These are phyloP conservation scores for Lentinus polychrous DNA, from an alignment of 1,284 basidiomycete species.

Conservation along the genomic window DNA sequence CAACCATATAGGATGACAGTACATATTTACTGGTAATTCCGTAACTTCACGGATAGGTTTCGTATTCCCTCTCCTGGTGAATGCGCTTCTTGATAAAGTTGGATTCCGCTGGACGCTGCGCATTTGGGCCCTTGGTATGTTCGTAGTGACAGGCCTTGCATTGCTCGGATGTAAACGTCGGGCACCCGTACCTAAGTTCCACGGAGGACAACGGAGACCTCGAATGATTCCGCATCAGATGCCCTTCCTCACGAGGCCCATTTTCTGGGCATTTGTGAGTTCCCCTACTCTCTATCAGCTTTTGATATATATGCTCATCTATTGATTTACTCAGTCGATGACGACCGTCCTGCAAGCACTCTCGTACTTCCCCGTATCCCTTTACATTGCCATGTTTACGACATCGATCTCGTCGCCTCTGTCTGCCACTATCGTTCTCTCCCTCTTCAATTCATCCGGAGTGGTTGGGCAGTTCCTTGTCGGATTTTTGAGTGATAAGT, in stretches of 20 bases:
- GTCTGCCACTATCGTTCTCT: constrained; percentile 18
- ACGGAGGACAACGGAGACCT: neutral
- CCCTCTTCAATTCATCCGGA: constrained; percentile 22
- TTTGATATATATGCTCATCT: constrained; percentile 9
- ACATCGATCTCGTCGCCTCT: constrained; percentile 19
- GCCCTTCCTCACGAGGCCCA: constrained; percentile 16
- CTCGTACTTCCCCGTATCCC: constrained; percentile 24
- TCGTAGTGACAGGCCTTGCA: constrained; percentile 1
- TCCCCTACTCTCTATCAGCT: constrained; percentile 8
- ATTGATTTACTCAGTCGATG: constrained; percentile 9
- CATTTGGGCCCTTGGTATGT: neutral
- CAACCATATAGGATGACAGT: constrained; percentile 8
- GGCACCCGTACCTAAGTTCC: constrained; percentile 1
- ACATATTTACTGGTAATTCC: neutral
- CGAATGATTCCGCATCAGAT: constrained; percentile 11
- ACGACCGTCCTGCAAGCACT: constrained; percentile 21
- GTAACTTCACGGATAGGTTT: neutral
- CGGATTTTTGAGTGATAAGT: constrained; percentile 21
- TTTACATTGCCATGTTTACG: constrained; percentile 23
- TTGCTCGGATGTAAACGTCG: neutral
- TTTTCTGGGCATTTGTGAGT: constrained; percentile 18
- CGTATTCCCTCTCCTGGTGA: constrained; percentile 4
- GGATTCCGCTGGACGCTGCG: constrained; percentile 2
- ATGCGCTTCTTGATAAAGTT: constrained; percentile 1
- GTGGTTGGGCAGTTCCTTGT: constrained; percentile 21